A percentile compares a stretch with the other conserved stretches of the same genome.
Evolutionary conservation across 495 filamentous ascomycete species (phyloP).

Genomic region (Pyronema domesticum): DNA sequence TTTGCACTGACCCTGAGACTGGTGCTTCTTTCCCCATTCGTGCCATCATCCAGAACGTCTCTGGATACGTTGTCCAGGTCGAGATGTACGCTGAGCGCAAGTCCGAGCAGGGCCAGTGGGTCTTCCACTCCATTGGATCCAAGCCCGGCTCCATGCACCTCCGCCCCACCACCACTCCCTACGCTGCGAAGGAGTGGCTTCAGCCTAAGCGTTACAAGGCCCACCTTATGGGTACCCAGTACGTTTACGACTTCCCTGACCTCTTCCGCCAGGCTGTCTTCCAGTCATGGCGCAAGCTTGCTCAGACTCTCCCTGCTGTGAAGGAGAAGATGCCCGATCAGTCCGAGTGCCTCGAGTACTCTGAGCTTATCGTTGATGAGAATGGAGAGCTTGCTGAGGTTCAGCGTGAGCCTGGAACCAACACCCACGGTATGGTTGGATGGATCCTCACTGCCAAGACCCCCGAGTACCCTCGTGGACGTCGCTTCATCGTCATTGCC

Average conservation of each 20-base stretch:
- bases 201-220: slow-evolving; percentile 99
- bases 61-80: slow-evolving; percentile 94
- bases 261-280: slow-evolving; percentile 96
- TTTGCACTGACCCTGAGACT: slow-evolving; percentile 77
- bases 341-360: slow-evolving; percentile 90
- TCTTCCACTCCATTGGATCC: slow-evolving; percentile 93
- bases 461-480: slow-evolving; percentile 86
- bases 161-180: slow-evolving; percentile 73
- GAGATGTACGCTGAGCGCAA: slow-evolving; percentile 96
- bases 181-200: slow-evolving; percentile 94
- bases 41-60: slow-evolving; percentile 95
- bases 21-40: slow-evolving; percentile 81
- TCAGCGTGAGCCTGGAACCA: slow-evolving; percentile 80
- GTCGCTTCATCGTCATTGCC: slow-evolving; percentile 87
- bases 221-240: slow-evolving; percentile 96
- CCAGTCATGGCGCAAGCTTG: slow-evolving; percentile 71
- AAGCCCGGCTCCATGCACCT: slow-evolving; percentile 94
- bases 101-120: slow-evolving; percentile 89
- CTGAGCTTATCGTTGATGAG: slow-evolving; percentile 84
- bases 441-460: slow-evolving; percentile 95
- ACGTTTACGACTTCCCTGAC: slow-evolving; percentile 99
- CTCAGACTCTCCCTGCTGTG: slow-evolving; percentile 50
- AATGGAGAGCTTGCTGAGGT: slow-evolving; percentile 83
- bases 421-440: slow-evolving; percentile 93
- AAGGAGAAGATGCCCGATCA: slow-evolving; percentile 62